Evolutionary conservation across 2,329 filamentous ascomycete genomes (phyloP).

Genomic region (Didymella pomorum): DNA sequence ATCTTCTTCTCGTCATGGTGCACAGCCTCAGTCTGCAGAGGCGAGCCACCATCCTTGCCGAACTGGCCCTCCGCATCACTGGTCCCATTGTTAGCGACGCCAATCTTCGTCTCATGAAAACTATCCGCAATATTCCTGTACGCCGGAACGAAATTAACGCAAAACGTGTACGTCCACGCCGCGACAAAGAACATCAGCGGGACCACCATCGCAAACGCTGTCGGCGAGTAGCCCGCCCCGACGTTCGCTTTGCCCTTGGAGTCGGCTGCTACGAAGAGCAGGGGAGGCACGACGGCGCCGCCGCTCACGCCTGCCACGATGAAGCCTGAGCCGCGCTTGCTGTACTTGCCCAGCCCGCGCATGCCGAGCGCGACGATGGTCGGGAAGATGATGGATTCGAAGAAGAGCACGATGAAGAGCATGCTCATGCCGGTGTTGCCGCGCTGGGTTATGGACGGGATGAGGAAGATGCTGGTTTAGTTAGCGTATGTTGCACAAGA

Average conservation of each 20-base stretch:
- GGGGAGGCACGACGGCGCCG: conserved; percentile 75
- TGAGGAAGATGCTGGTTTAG: conserved; percentile 62
- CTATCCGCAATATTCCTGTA: conserved; percentile 71
- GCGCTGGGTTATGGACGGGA: conserved; percentile 61
- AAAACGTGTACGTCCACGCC: conserved; percentile 56
- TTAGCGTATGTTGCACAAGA: conserved; percentile 70
- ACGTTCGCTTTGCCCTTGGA: conserved; percentile 53
- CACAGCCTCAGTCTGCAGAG: conserved; percentile 27
- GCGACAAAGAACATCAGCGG: conserved; percentile 63
- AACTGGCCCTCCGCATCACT: conserved; percentile 44
- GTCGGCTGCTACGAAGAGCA: conserved; percentile 74
- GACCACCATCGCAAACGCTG: conserved; percentile 71
- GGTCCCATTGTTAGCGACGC: conserved; percentile 46
- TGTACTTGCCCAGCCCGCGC: conserved; percentile 77
- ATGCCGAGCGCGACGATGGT: conserved; percentile 82
- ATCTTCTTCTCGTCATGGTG: conserved; percentile 21
- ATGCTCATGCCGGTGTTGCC: conserved; percentile 67
- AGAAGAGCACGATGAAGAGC: conserved; percentile 76
- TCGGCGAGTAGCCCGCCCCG: conserved; percentile 50
- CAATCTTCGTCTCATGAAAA: conserved; percentile 57
- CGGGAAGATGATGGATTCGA: conserved; percentile 83
- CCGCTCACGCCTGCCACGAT: conserved; percentile 76
- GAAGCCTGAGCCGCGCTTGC: conserved; percentile 77
- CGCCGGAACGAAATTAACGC: conserved; percentile 69
- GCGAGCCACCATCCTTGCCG: conserved; percentile 24